Base-by-base conservation (phyloP, 345 rosid genomes). In the Alliaria petiolata region DNA sequence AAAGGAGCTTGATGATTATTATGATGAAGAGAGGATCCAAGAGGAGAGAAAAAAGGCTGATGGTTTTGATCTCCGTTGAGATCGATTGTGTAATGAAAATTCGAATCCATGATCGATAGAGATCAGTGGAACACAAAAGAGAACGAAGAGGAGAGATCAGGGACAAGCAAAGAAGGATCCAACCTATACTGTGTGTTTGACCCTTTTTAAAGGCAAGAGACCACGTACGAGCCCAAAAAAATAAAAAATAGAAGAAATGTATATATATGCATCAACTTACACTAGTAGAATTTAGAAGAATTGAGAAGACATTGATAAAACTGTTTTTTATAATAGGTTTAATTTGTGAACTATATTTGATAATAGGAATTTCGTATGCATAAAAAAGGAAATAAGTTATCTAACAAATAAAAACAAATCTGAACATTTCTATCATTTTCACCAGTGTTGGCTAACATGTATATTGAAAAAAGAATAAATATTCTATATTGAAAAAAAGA, bases 41-140 rank as follows among this genome's bases (percentile, higher is more conserved):
- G 67, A 58, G 42, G 56, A 53, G 38, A 62, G 62, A 82, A 69
- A 52, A 65, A 67, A 4, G 72, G 45, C 6, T 72, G 83, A 5
- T 70, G 79, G n/a, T 81, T 62, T 22, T 81, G 84, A 61, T 90
- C 86, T 77, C 85, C 78, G 63, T 87, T 86, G 35, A 85, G 87
- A 67, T 84, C 89, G 62, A 84, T 65, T 17, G 76, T 72, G 45
- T 81, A 83, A 71, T 76, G 78, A 62, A 73, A 39, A 67, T 67
- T 47, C 8, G 84, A 39, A 76, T 59, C 76, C 90, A 85, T 86
- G 65, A 19, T 20, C 28, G 26, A 51, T 61, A 65, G 50, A 59
- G 65, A n/a, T 67, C 13, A 13, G 39, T 64, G 65, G 60, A 65
- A 68, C 43, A 34, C 28, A 62, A 52, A 71, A 42, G n/a, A 64